phyloP scores from a whole-genome alignment of 2,329 filamentous ascomycete species.

The Talaromyces islandicus region DNA sequence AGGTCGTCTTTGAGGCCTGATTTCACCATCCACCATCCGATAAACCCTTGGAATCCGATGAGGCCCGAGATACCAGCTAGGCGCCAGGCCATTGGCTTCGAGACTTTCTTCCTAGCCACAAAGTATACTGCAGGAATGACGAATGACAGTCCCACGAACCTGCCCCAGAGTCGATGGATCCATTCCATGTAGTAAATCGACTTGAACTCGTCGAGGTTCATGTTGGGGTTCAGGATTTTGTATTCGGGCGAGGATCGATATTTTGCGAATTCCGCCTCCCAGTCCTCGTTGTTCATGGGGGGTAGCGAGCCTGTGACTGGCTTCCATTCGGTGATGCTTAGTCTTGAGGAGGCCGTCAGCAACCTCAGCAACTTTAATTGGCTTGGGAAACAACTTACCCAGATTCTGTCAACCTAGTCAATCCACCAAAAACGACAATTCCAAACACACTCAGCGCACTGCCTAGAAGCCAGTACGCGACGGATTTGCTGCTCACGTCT shows the following conservation, averaged over 20 bases:
- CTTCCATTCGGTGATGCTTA: conserved; percentile 98
- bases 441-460: conserved; percentile 93
- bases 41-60: conserved; percentile 90
- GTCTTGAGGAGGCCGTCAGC: conserved; percentile 43
- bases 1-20: conserved; percentile 93
- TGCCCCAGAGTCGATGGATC: conserved; percentile 90
- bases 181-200: conserved; percentile 99
- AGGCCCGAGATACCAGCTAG: conserved; percentile 77
- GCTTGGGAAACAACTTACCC: conserved; percentile 55
- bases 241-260: conserved; percentile 93
- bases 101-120: conserved; percentile 71
- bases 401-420: conserved; percentile 92
- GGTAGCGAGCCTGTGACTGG: conserved; percentile 90
- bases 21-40: conserved; percentile 99
- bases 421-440: conserved; percentile 89
- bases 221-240: conserved; percentile 82
- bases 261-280: conserved; percentile 88
- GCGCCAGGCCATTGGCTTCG: conserved; percentile 67
- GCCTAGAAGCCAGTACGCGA: conserved; percentile 87
- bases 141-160: conserved; percentile 84
- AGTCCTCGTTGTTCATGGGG: conserved; percentile 70
- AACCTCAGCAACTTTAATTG: neutral
- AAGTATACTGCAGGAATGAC: conserved; percentile 85
- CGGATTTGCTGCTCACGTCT: conserved; percentile 64
- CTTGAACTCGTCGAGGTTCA: conserved; percentile 92